phyloP scores from a whole-genome alignment of 2,329 filamentous ascomycete genomes.

The Cladobotryum protrusum region DNA sequence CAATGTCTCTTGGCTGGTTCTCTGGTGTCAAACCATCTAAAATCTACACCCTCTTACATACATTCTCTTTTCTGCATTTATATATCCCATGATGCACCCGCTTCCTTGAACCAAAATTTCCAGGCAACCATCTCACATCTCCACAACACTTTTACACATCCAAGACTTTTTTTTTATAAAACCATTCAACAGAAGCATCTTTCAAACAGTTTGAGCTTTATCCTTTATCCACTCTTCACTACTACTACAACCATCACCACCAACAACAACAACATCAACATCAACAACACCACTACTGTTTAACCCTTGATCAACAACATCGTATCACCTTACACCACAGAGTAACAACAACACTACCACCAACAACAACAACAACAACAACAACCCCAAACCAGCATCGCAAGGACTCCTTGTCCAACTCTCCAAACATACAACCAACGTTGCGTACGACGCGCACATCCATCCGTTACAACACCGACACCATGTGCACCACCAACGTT shows the following conservation, averaged over 20 bases:
- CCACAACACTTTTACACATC: background rate
- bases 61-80: constrained; percentile 4
- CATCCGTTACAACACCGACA: constrained; percentile 20
- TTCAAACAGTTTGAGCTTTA: constrained; percentile 6
- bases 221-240: constrained; percentile 1
- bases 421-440: background rate
- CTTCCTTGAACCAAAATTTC: constrained; percentile 7
- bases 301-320: too few relatives aligned
- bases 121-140: constrained; percentile 8
- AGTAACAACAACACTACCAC: background rate
- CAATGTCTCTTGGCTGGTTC: too few relatives aligned
- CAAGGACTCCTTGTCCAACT: background rate
- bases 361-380: constrained; percentile 1
- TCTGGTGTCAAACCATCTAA: background rate
- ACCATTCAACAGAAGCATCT: background rate
- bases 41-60: background rate
- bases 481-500: constrained; percentile 46
- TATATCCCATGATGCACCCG: constrained; percentile 11
- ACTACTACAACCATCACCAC: constrained; percentile 2
- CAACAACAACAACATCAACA: constrained; percentile 1
- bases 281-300: too few relatives aligned
- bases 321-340: too few relatives aligned
- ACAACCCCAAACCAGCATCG: background rate
- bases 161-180: too few relatives aligned
- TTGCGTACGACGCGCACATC: constrained; percentile 8